Percentiles rank a stretch among this genome's conserved stretches.
These are phyloP conservation scores for Cladorrhinum samala DNA, from an alignment of 495 filamentous ascomycete genomes.

Conservation along the genomic window DNA sequence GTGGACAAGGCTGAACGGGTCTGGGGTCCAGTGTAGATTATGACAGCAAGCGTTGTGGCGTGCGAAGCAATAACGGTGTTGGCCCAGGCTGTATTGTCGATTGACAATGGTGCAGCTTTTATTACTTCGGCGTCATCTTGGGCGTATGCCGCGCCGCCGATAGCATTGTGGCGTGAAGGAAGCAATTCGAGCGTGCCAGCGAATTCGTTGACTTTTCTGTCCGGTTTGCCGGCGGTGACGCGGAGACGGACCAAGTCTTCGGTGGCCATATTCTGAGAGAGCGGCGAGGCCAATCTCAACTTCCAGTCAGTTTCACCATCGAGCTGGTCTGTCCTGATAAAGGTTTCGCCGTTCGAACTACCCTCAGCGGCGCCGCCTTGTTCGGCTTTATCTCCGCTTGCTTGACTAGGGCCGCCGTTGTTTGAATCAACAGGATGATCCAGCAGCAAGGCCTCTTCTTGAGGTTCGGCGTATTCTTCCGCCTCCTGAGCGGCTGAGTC, in stretches of 20 bases:
- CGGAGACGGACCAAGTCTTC: slow-evolving; percentile 65
- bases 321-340: slow-evolving; percentile 95
- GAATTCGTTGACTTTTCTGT: slow-evolving; percentile 90
- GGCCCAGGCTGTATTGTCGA: slow-evolving; percentile 98
- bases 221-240: slow-evolving; percentile 79
- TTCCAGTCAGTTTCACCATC: slow-evolving; percentile 99
- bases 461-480: slow-evolving; percentile 21
- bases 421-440: slow-evolving; percentile 28
- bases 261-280: slow-evolving; percentile 68
- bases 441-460: slow-evolving; percentile 35
- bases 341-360: slow-evolving; percentile 69
- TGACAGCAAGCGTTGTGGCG: slow-evolving; percentile 75
- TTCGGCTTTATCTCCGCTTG: too few species aligned
- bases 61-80: slow-evolving; percentile 96
- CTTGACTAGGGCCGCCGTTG: slow-evolving; percentile 21
- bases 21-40: slow-evolving; percentile 92
- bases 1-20: slow-evolving; percentile 94
- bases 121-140: slow-evolving; percentile 18
- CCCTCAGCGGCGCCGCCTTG: slow-evolving; percentile 20
- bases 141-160: slow-evolving; percentile 21
- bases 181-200: slow-evolving; percentile 69
- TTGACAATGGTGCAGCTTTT: slow-evolving; percentile 68
- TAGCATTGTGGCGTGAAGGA: slow-evolving; percentile 36
- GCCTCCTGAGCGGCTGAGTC: slow-evolving; percentile 42
- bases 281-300: slow-evolving; percentile 73